Conservation (phyloP, 306 rosid genomes). For the Castanopsis chinensis region DNA sequence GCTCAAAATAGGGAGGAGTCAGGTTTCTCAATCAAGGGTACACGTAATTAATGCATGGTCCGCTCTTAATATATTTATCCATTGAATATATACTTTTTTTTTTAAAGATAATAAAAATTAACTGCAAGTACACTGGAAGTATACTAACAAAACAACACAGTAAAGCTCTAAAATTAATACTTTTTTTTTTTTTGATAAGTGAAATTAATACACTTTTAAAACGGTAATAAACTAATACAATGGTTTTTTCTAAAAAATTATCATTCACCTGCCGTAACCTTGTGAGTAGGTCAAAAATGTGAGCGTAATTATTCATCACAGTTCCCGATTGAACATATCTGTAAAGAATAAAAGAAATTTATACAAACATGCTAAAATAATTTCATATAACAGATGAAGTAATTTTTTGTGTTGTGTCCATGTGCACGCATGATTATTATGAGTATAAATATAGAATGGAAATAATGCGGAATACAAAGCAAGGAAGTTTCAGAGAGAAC, state of each 20-base stretch:
- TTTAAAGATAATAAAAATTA: too few species aligned
- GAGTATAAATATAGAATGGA: too few species aligned
- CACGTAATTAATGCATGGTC: background rate
- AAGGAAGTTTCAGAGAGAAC: background rate
- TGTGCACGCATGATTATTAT: background rate
- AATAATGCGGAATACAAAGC: too few species aligned
- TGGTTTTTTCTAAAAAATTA: background rate
- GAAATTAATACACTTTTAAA: background rate
- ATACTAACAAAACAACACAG: too few species aligned
- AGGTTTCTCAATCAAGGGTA: background rate
- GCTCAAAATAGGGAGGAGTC: background rate
- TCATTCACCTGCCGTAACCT: constrained; percentile 81
- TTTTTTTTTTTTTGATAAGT: too few species aligned
- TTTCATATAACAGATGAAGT: background rate
- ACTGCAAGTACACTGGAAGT: too few species aligned
- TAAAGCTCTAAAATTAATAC: too few species aligned
- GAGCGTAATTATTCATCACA: constrained; percentile 72
- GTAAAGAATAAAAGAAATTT: constrained; percentile 34
- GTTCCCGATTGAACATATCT: constrained; percentile 75
- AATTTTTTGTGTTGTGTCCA: background rate
- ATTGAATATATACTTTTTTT: background rate
- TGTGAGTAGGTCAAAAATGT: constrained; percentile 93
- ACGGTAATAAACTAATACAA: background rate
- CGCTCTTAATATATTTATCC: background rate
- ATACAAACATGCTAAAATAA: background rate